Evolutionary conservation across 192 early-diverging fungal genomes (phyloP), one percentile per base, ranked within the genome.

Genomic region (Diversispora eburnea): DNA sequence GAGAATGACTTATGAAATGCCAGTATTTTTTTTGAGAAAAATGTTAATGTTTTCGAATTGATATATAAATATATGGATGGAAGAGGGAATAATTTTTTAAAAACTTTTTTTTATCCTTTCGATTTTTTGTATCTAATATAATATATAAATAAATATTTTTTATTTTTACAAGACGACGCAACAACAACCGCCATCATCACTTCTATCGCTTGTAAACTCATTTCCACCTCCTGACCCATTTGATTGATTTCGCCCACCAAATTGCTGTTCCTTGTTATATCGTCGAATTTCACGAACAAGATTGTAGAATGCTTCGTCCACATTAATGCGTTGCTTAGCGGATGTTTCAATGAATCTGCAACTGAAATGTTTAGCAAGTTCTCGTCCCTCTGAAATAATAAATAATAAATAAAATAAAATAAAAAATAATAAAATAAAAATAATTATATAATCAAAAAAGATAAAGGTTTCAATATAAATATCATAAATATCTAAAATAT

Each of bases 231-330:
- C 77, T 66, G 77, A 77, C 60, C 79, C 81, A 54, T 73, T 78
- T 78, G 70, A 72, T 48, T 56, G 74, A 48, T 70, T 84, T 77
- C 79, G 79, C 43, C 55, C 84, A 57, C 56, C 81, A 80, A 59
- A 81, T 60, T 84, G 79, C 51, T 82, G 84, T 77, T 93, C 90
- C 78, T 88, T 90, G 78, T 93, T 92, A 78, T 88, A 90, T 70
- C 88, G 86, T 73, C 92, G 84, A 62, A 96, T 94, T 71, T 90
- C 88, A 41, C 91, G 86, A n/a, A 98, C 95, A 33, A 97, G 86
- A 42, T 88, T 85, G 77, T 88, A 92, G 78, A 95, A 98, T 0
- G 91, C 87, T 70, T 97, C 94, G 65, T 98, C 95, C 17, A 98
- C 96, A 76, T 96, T 95, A 62, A 93, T 89, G 62, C 91, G 86